These are phyloP conservation scores for Mucor lusitanicus DNA, from an alignment of 371 early-diverging fungal genomes.

Conservation along the genomic window DNA sequence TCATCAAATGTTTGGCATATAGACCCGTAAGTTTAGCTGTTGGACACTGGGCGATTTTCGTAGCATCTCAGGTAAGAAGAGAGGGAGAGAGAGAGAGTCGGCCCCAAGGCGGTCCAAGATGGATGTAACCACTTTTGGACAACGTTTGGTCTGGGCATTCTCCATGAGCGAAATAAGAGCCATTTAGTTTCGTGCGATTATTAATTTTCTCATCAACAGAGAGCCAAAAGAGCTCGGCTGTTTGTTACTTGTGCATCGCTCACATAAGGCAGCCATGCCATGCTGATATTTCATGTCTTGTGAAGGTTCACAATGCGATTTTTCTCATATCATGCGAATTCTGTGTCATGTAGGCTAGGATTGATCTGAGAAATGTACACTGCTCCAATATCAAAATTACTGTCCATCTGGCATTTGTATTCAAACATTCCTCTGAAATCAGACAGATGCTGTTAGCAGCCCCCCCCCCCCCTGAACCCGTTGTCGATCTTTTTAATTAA, in stretches of 20 bases:
- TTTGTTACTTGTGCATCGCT: not conserved
- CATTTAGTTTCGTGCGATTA: not conserved
- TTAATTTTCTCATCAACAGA: not conserved
- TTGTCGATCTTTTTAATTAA: not conserved
- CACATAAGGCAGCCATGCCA: not conserved
- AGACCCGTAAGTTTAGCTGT: not conserved
- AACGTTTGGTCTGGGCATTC: not conserved
- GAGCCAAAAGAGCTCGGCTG: not conserved
- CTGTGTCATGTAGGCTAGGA: not conserved
- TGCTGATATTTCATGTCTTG: not conserved
- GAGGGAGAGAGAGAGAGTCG: not conserved
- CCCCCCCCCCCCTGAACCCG: not conserved
- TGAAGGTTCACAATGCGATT: not conserved
- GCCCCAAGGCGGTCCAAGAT: not conserved
- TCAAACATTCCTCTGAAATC: not conserved
- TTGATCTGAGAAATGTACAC: not conserved
- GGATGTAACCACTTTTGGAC: not conserved
- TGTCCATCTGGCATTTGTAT: not conserved
- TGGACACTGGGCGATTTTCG: not conserved
- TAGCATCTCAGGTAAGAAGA: not conserved
- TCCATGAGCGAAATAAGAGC: not conserved
- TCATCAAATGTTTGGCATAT: not conserved
- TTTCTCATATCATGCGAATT: not conserved
- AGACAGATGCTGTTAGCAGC: not conserved
- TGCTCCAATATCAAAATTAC: not conserved